Percentiles rank a stretch among this genome's conserved stretches.
Evolutionary conservation across 1,284 basidiomycete species (phyloP).

Genomic region (Amylostereum areolatum): DNA sequence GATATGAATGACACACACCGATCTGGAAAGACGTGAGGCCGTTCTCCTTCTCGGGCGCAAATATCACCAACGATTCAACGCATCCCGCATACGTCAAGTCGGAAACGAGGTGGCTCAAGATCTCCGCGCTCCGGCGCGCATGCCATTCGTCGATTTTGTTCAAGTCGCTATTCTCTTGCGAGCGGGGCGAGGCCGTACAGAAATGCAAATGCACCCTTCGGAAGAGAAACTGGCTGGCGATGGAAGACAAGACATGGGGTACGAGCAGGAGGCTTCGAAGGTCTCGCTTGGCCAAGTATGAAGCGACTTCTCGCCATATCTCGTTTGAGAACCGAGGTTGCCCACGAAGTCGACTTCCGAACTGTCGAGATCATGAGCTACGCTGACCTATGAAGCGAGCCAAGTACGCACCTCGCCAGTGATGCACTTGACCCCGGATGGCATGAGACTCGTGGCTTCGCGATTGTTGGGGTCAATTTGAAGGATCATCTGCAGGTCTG

Average conservation of each 20-base stretch:
- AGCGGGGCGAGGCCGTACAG: slow-evolving; percentile 17
- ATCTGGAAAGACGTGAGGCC: slow-evolving; percentile 59
- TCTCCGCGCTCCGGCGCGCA: slow-evolving; percentile 64
- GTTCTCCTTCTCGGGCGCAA: slow-evolving; percentile 42
- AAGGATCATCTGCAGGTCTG: slow-evolving; percentile 63
- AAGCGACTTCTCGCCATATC: slow-evolving; percentile 65
- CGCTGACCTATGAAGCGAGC: not conserved
- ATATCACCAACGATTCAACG: slow-evolving; percentile 52
- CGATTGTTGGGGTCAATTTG: slow-evolving; percentile 60
- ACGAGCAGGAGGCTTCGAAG: slow-evolving; percentile 59
- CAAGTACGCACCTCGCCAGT: slow-evolving; percentile 19
- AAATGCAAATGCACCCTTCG: slow-evolving; percentile 58
- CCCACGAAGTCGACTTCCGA: too few relatives aligned
- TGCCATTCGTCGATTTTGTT: slow-evolving; percentile 44
- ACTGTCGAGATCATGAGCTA: slow-evolving; percentile 6
- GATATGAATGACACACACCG: too few relatives aligned
- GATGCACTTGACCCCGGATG: slow-evolving; percentile 20
- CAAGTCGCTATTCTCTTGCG: too few relatives aligned
- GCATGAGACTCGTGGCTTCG: slow-evolving; percentile 55
- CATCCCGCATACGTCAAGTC: slow-evolving; percentile 53
- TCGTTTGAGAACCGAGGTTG: too few relatives aligned
- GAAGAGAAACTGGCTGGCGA: slow-evolving; percentile 64
- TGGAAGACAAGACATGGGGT: slow-evolving; percentile 59
- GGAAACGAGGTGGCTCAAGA: slow-evolving; percentile 58
- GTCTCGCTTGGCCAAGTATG: slow-evolving; percentile 57